Percentiles rank a stretch among this genome's conserved stretches.
Conservation (phyloP, 129 eudicot genomes). For the Centaurea solstitialis region DNA sequence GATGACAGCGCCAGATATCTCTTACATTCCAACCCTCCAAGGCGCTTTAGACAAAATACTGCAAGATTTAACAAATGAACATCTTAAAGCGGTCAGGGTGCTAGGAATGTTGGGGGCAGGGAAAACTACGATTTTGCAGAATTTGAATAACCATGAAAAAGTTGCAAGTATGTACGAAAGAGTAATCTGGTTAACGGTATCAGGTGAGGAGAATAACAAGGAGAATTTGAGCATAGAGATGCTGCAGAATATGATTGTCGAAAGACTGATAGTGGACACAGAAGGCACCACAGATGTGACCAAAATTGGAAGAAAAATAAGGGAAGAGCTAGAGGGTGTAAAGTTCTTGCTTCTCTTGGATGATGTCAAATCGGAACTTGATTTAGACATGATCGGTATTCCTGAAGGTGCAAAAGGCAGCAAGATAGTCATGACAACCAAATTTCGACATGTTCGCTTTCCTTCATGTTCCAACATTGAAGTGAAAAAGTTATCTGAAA, state of each 20-base stretch:
- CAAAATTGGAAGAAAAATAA: slow-evolving; percentile 18
- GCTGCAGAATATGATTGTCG: slow-evolving; percentile 22
- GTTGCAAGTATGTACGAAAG: slow-evolving; percentile 28
- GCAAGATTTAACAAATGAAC: not conserved
- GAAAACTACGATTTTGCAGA: slow-evolving; percentile 37
- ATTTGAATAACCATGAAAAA: slow-evolving; percentile 40
- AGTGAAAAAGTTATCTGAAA: slow-evolving; percentile 24
- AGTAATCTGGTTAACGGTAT: slow-evolving; percentile 33
- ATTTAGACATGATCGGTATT: slow-evolving; percentile 31
- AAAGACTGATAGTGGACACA: slow-evolving; percentile 27
- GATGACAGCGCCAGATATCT: slow-evolving; percentile 22
- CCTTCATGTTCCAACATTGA: slow-evolving; percentile 22
- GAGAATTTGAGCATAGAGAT: slow-evolving; percentile 34
- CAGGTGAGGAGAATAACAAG: slow-evolving; percentile 27
- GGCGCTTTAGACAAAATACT: slow-evolving; percentile 20
- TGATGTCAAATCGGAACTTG: slow-evolving; percentile 32
- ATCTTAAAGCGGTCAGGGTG: slow-evolving; percentile 25
- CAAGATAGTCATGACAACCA: slow-evolving; percentile 41
- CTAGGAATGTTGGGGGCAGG: slow-evolving; percentile 38
- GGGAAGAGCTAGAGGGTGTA: slow-evolving; percentile 13
- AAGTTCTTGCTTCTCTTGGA: slow-evolving; percentile 34
- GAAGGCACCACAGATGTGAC: slow-evolving; percentile 16
- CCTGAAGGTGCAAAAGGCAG: slow-evolving; percentile 28
- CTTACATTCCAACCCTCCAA: slow-evolving; percentile 28
- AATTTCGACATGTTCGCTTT: slow-evolving; percentile 10